phyloP scores from a whole-genome alignment of 31 red algal species.

The Endocladia muricata region DNA sequence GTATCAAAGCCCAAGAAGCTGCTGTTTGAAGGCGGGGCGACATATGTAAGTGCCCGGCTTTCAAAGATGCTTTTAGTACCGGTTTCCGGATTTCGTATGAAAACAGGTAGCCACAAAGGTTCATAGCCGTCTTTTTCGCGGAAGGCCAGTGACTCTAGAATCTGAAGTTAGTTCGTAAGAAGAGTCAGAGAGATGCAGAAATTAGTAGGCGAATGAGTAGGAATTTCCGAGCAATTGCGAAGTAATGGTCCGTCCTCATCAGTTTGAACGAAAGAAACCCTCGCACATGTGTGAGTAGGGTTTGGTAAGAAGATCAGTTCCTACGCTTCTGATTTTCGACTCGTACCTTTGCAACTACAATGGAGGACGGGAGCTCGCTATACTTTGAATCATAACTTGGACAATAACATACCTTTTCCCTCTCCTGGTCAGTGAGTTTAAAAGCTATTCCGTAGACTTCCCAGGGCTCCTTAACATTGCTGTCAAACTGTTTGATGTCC shows the following conservation, averaged over 20 bases:
- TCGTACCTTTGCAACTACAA: too few relatives aligned
- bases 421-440: slow-evolving; percentile 18
- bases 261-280: background rate
- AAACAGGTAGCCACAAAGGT: slow-evolving; percentile 33
- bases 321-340: too few relatives aligned
- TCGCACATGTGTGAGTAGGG: too few relatives aligned
- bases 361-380: too few relatives aligned
- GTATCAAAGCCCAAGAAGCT: slow-evolving; percentile 47
- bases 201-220: too few relatives aligned
- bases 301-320: too few relatives aligned
- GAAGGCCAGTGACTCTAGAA: too few relatives aligned
- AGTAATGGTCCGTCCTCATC: background rate
- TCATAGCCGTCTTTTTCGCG: slow-evolving; percentile 42
- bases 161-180: too few relatives aligned
- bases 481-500: background rate
- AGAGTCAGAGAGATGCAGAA: too few relatives aligned
- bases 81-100: background rate
- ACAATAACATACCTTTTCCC: slow-evolving; percentile 59
- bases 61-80: background rate
- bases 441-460: slow-evolving; percentile 38
- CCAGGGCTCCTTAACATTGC: slow-evolving; percentile 15
- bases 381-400: too few relatives aligned
- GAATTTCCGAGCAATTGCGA: too few relatives aligned
- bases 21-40: background rate
- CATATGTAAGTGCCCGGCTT: slow-evolving; percentile 25